A percentile compares a stretch with the other conserved stretches of the same genome.
Evolutionary conservation across 257 asterid species (phyloP).

Genomic region (Coffea canephora): DNA sequence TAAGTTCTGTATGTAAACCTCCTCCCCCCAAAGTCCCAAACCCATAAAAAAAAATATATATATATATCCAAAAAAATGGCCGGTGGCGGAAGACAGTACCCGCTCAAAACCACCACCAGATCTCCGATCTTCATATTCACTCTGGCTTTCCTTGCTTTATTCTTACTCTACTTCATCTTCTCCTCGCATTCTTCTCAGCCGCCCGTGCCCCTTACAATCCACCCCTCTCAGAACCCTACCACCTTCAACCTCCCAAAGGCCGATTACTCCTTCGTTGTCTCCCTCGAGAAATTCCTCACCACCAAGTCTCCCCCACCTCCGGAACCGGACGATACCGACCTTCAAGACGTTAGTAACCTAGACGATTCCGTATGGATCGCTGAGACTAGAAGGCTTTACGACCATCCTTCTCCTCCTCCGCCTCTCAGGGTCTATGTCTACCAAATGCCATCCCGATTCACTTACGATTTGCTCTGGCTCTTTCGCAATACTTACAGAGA

Average conservation of each 20-base stretch:
- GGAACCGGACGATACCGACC: slow-evolving; percentile 39
- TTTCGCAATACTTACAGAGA: slow-evolving; percentile 60
- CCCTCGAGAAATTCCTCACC: slow-evolving; percentile 72
- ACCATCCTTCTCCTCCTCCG: slow-evolving; percentile 27
- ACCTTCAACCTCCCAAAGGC: slow-evolving; percentile 26
- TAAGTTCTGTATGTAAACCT: no score
- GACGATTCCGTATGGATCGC: slow-evolving; percentile 57
- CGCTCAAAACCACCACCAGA: slow-evolving; percentile 39
- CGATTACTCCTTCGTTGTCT: slow-evolving; percentile 77
- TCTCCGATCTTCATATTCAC: slow-evolving; percentile 41
- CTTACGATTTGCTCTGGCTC: slow-evolving; percentile 83
- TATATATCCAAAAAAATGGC: neutral
- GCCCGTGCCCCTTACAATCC: slow-evolving; percentile 16
- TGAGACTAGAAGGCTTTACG: slow-evolving; percentile 55
- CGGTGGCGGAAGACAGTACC: slow-evolving; percentile 54
- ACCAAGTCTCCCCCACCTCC: slow-evolving; percentile 19
- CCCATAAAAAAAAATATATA: no score
- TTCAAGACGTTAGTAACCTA: slow-evolving; percentile 36
- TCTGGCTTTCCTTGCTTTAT: slow-evolving; percentile 42
- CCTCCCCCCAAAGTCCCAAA: no score
- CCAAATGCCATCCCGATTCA: slow-evolving; percentile 86
- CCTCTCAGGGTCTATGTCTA: slow-evolving; percentile 79
- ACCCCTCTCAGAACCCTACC: slow-evolving; percentile 26
- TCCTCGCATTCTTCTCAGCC: slow-evolving; percentile 34
- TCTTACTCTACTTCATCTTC: slow-evolving; percentile 50